These are phyloP conservation scores for Didymella keratinophila DNA, from an alignment of 2,329 filamentous ascomycete species.

Conservation along the genomic window DNA sequence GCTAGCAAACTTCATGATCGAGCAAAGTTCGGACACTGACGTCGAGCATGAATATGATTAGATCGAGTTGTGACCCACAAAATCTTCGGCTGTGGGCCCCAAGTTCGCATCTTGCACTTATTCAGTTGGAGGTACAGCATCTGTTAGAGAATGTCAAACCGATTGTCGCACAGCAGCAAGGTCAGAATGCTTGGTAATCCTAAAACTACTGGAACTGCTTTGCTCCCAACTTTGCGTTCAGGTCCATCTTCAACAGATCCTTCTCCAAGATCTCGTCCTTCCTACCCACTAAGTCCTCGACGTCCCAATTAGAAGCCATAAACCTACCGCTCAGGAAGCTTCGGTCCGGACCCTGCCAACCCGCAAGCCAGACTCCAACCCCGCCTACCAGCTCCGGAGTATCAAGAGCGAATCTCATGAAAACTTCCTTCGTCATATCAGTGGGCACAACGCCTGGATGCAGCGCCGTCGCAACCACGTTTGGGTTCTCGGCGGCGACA, in stretches of 20 bases:
- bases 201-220: slow-evolving; percentile 19
- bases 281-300: slow-evolving; percentile 38
- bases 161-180: neutral
- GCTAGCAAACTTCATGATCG: neutral
- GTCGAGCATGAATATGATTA: neutral
- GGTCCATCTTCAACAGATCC: slow-evolving; percentile 26
- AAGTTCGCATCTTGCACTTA: neutral
- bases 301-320: slow-evolving; percentile 40
- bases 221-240: slow-evolving; percentile 27
- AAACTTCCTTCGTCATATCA: slow-evolving; percentile 21
- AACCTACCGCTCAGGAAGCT: slow-evolving; percentile 39
- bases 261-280: slow-evolving; percentile 28
- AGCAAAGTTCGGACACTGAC: neutral
- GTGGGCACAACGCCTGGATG: slow-evolving; percentile 31
- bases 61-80: neutral
- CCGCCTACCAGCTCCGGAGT: slow-evolving; percentile 42
- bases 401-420: slow-evolving; percentile 31
- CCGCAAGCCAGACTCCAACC: slow-evolving; percentile 37
- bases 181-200: neutral
- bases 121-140: neutral
- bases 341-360: slow-evolving; percentile 28
- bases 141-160: neutral
- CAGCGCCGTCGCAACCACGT: slow-evolving; percentile 29
- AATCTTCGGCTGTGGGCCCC: neutral
- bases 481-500: slow-evolving; percentile 31